A percentile compares a stretch with the other conserved stretches of the same genome.
Conservation (phyloP, 2,329 filamentous ascomycete genomes). For the Paecilomyces dactylethromorphus region DNA sequence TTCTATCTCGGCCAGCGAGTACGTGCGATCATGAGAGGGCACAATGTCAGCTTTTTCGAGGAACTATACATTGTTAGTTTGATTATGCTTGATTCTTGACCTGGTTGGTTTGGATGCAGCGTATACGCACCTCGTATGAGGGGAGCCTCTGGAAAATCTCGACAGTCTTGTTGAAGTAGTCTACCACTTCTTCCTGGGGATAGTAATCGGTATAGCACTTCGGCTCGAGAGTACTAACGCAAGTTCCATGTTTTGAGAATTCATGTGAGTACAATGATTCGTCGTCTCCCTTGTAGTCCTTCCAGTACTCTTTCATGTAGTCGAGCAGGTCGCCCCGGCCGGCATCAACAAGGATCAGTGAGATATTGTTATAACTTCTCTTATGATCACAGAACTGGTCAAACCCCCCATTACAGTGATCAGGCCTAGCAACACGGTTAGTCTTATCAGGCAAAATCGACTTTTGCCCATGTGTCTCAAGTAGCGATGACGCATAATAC, state of each 20-base stretch:
- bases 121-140: slow-evolving; percentile 49
- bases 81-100: not conserved
- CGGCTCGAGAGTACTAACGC: slow-evolving; percentile 62
- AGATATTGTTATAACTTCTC: slow-evolving; percentile 61
- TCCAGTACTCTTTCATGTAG: slow-evolving; percentile 68
- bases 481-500: not conserved
- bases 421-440: slow-evolving; percentile 39
- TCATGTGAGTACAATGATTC: slow-evolving; percentile 67
- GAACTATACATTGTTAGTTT: slow-evolving; percentile 28
- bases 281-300: slow-evolving; percentile 58
- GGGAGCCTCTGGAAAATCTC: slow-evolving; percentile 60
- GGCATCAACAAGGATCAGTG: slow-evolving; percentile 51
- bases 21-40: slow-evolving; percentile 49
- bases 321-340: slow-evolving; percentile 51
- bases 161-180: slow-evolving; percentile 63
- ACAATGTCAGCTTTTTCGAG: slow-evolving; percentile 56
- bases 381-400: slow-evolving; percentile 58
- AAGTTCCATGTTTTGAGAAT: slow-evolving; percentile 71
- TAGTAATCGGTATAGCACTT: slow-evolving; percentile 59
- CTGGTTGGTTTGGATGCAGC: not conserved
- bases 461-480: not conserved
- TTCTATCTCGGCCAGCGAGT: slow-evolving; percentile 54
- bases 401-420: slow-evolving; percentile 64
- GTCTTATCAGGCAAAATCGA: not conserved
- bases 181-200: slow-evolving; percentile 57